Percentiles rank a stretch among this genome's conserved stretches.
phyloP scores from a whole-genome alignment of 2,329 filamentous ascomycete genomes.

The Fonsecaea nubica region DNA sequence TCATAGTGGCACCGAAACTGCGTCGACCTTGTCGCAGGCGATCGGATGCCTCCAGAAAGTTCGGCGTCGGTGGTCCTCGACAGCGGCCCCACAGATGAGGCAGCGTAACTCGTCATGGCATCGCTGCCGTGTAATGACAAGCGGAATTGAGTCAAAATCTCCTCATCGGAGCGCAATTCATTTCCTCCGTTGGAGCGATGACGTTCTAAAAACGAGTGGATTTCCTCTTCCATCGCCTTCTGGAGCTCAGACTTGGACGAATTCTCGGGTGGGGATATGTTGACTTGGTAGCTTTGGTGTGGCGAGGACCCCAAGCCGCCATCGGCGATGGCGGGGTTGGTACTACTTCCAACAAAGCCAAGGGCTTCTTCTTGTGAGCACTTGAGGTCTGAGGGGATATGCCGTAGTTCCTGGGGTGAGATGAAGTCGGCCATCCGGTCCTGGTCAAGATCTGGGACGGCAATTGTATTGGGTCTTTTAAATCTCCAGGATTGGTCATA shows the following conservation, averaged over 20 bases:
- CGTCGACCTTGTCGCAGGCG: conserved; percentile 11
- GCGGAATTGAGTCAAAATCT: conserved; percentile 26
- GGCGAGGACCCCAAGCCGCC: conserved; percentile 11
- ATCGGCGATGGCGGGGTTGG: conserved; percentile 5
- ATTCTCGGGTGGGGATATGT: conserved; percentile 19
- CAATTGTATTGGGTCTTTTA: conserved; percentile 25
- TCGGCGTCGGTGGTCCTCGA: conserved; percentile 13
- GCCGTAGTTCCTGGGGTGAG: conserved; percentile 19
- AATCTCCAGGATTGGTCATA: conserved; percentile 7
- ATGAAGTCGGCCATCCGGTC: conserved; percentile 24
- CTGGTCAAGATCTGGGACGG: conserved; percentile 18
- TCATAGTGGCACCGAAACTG: conserved; percentile 21
- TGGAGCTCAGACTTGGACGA: conserved; percentile 11
- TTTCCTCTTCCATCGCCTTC: conserved; percentile 28
- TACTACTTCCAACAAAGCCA: conserved; percentile 20
- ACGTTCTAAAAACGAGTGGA: conserved; percentile 24
- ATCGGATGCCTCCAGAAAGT: conserved; percentile 4
- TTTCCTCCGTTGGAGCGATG: conserved; percentile 19
- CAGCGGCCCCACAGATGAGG: conserved; percentile 17
- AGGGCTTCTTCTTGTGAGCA: conserved; percentile 29
- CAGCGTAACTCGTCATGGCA: conserved; percentile 20
- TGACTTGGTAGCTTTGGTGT: conserved; percentile 16
- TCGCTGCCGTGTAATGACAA: conserved; percentile 15
- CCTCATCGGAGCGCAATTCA: conserved; percentile 20
- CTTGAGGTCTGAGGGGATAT: conserved; percentile 11